These are phyloP conservation scores for Ochromonadaceae sp. DNA, from an alignment of 352 stramenopile genomes.

Conservation along the genomic window DNA sequence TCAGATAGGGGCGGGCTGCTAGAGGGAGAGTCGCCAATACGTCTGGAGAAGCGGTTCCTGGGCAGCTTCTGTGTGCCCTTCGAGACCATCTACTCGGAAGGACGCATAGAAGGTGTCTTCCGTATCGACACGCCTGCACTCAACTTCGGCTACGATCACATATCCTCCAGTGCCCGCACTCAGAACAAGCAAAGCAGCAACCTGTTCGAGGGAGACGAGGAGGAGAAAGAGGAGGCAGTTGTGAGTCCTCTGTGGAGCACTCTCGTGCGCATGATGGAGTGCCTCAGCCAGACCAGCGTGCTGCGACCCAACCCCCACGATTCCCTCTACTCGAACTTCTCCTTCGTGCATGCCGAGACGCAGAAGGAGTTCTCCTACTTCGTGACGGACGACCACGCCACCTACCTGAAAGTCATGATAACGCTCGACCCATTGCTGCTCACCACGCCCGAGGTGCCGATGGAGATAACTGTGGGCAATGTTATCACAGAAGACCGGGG, in stretches of 20 bases:
- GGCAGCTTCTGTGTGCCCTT: slow-evolving; percentile 1
- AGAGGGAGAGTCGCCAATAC: neutral
- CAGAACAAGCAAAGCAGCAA: too few species aligned
- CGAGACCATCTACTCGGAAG: neutral
- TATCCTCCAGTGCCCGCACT: too few species aligned
- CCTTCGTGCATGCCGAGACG: neutral
- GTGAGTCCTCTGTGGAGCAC: neutral
- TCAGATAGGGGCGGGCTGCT: neutral
- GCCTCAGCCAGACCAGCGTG: neutral
- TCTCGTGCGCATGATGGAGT: slow-evolving; percentile 16
- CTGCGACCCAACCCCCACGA: neutral
- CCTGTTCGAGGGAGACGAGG: slow-evolving; percentile 5
- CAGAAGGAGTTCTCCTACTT: slow-evolving; percentile 19
- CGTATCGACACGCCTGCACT: slow-evolving; percentile 54
- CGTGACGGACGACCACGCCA: slow-evolving; percentile 36
- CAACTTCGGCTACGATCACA: slow-evolving; percentile 47
- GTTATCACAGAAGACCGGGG: slow-evolving; percentile 21
- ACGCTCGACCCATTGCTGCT: slow-evolving; percentile 57
- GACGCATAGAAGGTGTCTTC: slow-evolving; percentile 33
- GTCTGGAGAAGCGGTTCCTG: neutral
- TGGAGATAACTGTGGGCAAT: slow-evolving; percentile 17
- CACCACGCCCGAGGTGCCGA: slow-evolving; percentile 22
- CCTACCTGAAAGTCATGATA: slow-evolving; percentile 56
- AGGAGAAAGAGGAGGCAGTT: neutral
- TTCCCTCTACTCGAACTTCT: neutral